Evolutionary conservation across 2,329 filamentous ascomycete species (phyloP).

Genomic region (Rhynchosporium agropyri): DNA sequence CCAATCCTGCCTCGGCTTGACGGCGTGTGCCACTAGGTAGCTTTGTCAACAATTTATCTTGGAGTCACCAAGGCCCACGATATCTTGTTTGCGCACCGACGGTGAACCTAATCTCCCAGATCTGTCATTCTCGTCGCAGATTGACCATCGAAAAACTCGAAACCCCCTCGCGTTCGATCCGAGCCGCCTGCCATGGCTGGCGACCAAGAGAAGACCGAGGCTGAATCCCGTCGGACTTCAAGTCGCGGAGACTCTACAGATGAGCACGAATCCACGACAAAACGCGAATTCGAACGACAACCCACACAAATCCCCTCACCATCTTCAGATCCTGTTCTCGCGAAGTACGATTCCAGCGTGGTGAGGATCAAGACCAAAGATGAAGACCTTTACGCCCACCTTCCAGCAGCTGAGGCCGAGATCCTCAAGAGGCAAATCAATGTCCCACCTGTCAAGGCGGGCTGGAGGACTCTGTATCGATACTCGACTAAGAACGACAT

Average conservation of each 20-base stretch:
- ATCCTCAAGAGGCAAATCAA: constrained; percentile 71
- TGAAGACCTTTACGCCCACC: constrained; percentile 61
- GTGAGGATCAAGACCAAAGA: constrained; percentile 42
- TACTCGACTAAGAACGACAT: constrained; percentile 57
- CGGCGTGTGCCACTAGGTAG: neutral
- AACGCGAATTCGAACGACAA: constrained; percentile 42
- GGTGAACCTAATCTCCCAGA: neutral
- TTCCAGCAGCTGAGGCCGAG: constrained; percentile 65
- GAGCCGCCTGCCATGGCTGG: constrained; percentile 39
- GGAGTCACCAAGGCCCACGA: neutral
- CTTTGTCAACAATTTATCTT: constrained; percentile 4
- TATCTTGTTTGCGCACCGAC: neutral
- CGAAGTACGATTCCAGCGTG: constrained; percentile 41
- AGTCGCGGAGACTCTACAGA: constrained; percentile 30
- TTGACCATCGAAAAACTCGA: neutral
- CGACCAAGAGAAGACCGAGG: constrained; percentile 36
- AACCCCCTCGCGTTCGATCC: neutral
- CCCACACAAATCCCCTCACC: constrained; percentile 63
- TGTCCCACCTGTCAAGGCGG: constrained; percentile 64
- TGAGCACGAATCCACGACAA: constrained; percentile 27
- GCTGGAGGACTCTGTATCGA: constrained; percentile 60
- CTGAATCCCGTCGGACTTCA: constrained; percentile 27
- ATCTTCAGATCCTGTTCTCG: constrained; percentile 59
- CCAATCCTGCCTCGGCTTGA: too few relatives aligned
- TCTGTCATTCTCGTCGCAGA: neutral